These are phyloP conservation scores for Sarocladiaceae sp. DNA, from an alignment of 2,329 filamentous ascomycete genomes.

Conservation along the genomic window DNA sequence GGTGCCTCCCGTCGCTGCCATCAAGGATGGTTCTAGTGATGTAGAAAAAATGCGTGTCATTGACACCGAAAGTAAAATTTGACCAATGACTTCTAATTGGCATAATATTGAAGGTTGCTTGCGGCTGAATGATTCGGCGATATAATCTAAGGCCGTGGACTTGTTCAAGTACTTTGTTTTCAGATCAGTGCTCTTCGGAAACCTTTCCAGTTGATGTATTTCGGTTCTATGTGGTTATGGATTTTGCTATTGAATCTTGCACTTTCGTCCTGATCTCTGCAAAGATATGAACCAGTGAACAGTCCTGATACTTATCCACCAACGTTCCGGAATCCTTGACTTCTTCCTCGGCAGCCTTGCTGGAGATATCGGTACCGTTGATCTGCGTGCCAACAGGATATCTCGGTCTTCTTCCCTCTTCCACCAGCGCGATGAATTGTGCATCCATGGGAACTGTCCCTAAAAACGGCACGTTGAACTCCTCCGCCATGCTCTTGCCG, in stretches of 20 bases:
- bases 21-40: too few species aligned
- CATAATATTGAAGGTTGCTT: too few species aligned
- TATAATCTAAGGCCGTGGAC: too few species aligned
- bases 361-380: constrained; percentile 48
- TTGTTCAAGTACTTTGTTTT: too few species aligned
- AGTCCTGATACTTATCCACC: constrained; percentile 66
- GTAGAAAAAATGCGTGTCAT: too few species aligned
- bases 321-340: constrained; percentile 33
- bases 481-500: constrained; percentile 79
- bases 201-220: too few species aligned
- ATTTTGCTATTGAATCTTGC: constrained; percentile 16
- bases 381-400: constrained; percentile 65
- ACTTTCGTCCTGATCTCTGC: constrained; percentile 50
- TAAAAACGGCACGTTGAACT: constrained; percentile 78
- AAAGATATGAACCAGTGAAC: constrained; percentile 66
- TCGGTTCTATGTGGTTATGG: not conserved
- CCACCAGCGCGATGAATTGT: constrained; percentile 81
- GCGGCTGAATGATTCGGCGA: too few species aligned
- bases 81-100: too few species aligned
- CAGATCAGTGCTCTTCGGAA: too few species aligned
- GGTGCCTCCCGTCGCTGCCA: too few species aligned
- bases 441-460: constrained; percentile 89
- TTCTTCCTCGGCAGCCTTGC: constrained; percentile 16
- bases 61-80: too few species aligned
- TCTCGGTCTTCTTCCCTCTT: constrained; percentile 58